phyloP scores from a whole-genome alignment of 2,329 filamentous ascomycete genomes.

The Tricladium varicosporioides region DNA sequence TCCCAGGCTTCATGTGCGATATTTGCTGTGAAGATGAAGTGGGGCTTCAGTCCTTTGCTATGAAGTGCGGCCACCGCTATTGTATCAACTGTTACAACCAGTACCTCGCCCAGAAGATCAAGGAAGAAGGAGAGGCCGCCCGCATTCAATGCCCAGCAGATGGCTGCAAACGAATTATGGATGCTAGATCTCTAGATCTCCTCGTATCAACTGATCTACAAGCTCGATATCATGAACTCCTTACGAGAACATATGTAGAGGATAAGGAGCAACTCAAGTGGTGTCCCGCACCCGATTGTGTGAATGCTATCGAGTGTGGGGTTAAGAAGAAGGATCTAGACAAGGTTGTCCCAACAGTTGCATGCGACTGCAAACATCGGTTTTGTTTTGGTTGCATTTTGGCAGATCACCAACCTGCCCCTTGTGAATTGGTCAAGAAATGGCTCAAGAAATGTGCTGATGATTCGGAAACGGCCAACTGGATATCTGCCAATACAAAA shows the following conservation, averaged over 20 bases:
- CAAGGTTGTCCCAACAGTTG: conserved; percentile 84
- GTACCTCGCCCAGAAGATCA: conserved; percentile 90
- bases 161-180: conserved; percentile 84
- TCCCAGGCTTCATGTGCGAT: conserved; percentile 82
- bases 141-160: conserved; percentile 91
- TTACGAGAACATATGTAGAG: conserved; percentile 94
- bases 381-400: conserved; percentile 96
- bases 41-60: conserved; percentile 78
- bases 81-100: conserved; percentile 91
- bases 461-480: conserved; percentile 97
- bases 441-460: conserved; percentile 99
- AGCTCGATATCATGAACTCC: conserved; percentile 74
- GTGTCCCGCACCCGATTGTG: conserved; percentile 97
- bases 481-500: conserved; percentile 99
- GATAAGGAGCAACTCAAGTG: conserved; percentile 95
- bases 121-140: conserved; percentile 91
- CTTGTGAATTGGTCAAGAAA: conserved; percentile 85
- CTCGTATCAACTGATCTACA: conserved; percentile 60
- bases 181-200: conserved; percentile 81
- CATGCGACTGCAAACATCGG: conserved; percentile 77
- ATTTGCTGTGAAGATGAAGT: conserved; percentile 92
- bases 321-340: conserved; percentile 86
- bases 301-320: conserved; percentile 84
- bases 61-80: conserved; percentile 93
- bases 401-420: conserved; percentile 88